Percentiles rank a stretch among this genome's conserved stretches.
Conservation (phyloP, 331 rosid genomes). For the Acacia pycnantha region DNA sequence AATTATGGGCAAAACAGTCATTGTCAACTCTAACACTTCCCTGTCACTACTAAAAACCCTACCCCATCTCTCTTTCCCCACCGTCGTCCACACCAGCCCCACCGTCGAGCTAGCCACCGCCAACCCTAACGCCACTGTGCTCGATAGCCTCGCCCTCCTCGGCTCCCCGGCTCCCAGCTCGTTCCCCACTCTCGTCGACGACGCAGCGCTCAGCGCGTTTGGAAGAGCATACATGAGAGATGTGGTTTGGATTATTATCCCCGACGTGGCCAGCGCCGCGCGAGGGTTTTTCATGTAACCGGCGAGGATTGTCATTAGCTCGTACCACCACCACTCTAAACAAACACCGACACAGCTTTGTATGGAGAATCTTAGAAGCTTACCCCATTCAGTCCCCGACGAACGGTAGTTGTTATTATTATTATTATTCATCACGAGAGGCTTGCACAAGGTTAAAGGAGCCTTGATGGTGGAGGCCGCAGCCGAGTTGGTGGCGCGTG, state of each 20-base stretch:
- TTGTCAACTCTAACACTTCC: neutral
- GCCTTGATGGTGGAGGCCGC: neutral
- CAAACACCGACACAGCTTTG: slow-evolving; percentile 6
- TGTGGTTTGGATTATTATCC: slow-evolving; percentile 1
- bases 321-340: slow-evolving; percentile 20
- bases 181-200: neutral
- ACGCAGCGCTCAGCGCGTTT: neutral
- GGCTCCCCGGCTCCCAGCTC: slow-evolving; percentile 1
- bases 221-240: neutral
- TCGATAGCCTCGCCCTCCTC: neutral
- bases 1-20: neutral
- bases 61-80: slow-evolving; percentile 1
- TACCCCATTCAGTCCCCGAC: neutral
- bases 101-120: neutral
- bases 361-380: neutral
- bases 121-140: neutral
- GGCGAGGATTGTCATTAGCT: neutral
- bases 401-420: neutral
- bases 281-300: neutral
- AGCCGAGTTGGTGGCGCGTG: neutral
- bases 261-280: neutral
- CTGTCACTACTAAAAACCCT: slow-evolving; percentile 1
- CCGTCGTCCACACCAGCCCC: slow-evolving; percentile 6
- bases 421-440: neutral
- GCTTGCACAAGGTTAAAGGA: neutral